A percentile compares a stretch with the other conserved stretches of the same genome.
Evolutionary conservation across 164 flowering plant species (phyloP).

Genomic region (Vitis amurensis): DNA sequence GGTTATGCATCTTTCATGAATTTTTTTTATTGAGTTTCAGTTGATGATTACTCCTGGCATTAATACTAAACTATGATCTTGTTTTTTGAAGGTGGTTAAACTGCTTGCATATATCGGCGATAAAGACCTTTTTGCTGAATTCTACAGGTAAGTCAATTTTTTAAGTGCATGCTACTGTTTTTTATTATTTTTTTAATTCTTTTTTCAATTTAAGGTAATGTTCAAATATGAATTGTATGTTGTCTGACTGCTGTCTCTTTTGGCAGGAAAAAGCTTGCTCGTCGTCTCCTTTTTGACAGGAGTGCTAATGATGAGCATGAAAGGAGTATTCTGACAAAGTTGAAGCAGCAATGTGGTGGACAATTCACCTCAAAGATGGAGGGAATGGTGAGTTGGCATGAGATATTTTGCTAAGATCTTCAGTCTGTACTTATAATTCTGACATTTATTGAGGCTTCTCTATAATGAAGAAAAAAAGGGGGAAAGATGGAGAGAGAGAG

Average conservation of each 20-base stretch:
- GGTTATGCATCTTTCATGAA: slow-evolving; percentile 24
- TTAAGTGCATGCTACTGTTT: neutral
- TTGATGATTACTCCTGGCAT: no score
- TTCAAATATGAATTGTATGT: no score
- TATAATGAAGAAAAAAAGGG: no score
- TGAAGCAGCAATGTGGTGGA: slow-evolving; percentile 70
- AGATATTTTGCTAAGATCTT: neutral
- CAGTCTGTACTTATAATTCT: no score
- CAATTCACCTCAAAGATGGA: slow-evolving; percentile 34
- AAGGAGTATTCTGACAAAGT: slow-evolving; percentile 64
- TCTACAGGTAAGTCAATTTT: slow-evolving; percentile 23
- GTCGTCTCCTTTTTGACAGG: slow-evolving; percentile 45
- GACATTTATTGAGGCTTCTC: no score
- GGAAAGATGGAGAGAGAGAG: no score
- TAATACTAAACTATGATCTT: neutral
- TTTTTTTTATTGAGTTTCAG: neutral
- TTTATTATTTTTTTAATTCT: neutral
- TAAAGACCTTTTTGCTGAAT: slow-evolving; percentile 36
- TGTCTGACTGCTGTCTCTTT: neutral
- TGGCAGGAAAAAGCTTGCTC: slow-evolving; percentile 72
- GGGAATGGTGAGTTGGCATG: slow-evolving; percentile 50
- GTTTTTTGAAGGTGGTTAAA: slow-evolving; percentile 55
- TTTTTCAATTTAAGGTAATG: neutral
- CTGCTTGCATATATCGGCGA: slow-evolving; percentile 32
- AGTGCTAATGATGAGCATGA: slow-evolving; percentile 75